phyloP scores from a whole-genome alignment of 768 basidiomycete species.

The Pulveroboletus frians region DNA sequence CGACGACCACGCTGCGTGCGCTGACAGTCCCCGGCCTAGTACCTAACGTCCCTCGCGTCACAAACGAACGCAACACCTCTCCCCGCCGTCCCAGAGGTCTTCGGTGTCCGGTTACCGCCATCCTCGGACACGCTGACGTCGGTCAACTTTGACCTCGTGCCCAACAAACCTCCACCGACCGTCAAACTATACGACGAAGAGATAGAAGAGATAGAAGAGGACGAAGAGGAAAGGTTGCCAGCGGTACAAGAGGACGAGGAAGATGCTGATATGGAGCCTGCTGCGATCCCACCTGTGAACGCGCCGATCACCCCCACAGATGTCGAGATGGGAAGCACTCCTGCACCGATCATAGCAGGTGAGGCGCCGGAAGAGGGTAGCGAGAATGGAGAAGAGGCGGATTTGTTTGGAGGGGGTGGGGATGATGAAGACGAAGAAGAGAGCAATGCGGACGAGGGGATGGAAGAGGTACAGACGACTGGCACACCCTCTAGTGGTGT shows the following conservation, averaged over 20 bases:
- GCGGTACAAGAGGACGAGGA: constrained; percentile 49
- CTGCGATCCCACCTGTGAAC: constrained; percentile 41
- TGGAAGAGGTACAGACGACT: constrained; percentile 70
- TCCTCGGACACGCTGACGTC: constrained; percentile 64
- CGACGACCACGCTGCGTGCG: too few species aligned
- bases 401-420: constrained; percentile 67
- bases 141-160: constrained; percentile 82
- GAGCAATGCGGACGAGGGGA: constrained; percentile 51
- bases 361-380: constrained; percentile 58
- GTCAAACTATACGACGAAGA: constrained; percentile 76
- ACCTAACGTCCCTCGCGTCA: constrained; percentile 71
- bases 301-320: constrained; percentile 52
- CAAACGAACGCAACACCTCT: constrained; percentile 79
- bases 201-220: constrained; percentile 67
- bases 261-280: constrained; percentile 64
- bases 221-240: constrained; percentile 25
- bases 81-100: constrained; percentile 82
- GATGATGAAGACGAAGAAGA: constrained; percentile 67
- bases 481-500: constrained; percentile 54
- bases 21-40: constrained; percentile 38
- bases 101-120: constrained; percentile 78
- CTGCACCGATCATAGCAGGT: constrained; percentile 29
- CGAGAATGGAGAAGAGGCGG: constrained; percentile 68
- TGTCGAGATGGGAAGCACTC: constrained; percentile 46
- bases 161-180: constrained; percentile 77